phyloP scores from a whole-genome alignment of 352 stramenopile species.

The Pythium chondricola region DNA sequence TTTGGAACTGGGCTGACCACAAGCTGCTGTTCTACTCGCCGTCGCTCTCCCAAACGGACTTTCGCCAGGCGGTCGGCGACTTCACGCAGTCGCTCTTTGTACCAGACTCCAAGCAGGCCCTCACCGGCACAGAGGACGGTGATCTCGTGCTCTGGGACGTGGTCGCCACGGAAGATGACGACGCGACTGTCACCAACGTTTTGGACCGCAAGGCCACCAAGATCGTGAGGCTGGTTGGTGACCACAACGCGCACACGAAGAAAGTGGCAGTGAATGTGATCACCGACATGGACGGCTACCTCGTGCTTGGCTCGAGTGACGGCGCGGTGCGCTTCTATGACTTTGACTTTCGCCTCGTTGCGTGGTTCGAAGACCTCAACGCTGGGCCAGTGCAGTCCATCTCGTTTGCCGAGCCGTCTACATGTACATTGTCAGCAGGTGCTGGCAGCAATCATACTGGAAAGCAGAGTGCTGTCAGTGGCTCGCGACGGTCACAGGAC shows the following conservation, averaged over 20 bases:
- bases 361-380: constrained; percentile 93
- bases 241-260: constrained; percentile 41
- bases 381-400: constrained; percentile 84
- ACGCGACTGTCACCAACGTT: constrained; percentile 16
- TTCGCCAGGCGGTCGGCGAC: constrained; percentile 69
- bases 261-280: constrained; percentile 52
- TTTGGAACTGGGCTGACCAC: constrained; percentile 86
- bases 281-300: constrained; percentile 82
- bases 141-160: constrained; percentile 87
- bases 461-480: background rate
- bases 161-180: constrained; percentile 22
- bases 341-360: constrained; percentile 88
- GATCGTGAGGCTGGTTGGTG: constrained; percentile 64
- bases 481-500: constrained; percentile 4
- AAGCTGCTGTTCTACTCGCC: constrained; percentile 79
- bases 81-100: constrained; percentile 88
- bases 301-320: constrained; percentile 87
- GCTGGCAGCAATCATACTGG: constrained; percentile 1
- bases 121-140: constrained; percentile 83
- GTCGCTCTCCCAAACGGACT: constrained; percentile 77
- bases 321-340: constrained; percentile 92
- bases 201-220: constrained; percentile 78
- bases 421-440: constrained; percentile 17
- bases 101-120: constrained; percentile 70
- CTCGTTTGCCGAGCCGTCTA: constrained; percentile 80